Percentiles rank a stretch among this genome's conserved stretches.
These are phyloP conservation scores for Phlegmacium glaucopus DNA, from an alignment of 768 basidiomycete species.

Conservation along the genomic window DNA sequence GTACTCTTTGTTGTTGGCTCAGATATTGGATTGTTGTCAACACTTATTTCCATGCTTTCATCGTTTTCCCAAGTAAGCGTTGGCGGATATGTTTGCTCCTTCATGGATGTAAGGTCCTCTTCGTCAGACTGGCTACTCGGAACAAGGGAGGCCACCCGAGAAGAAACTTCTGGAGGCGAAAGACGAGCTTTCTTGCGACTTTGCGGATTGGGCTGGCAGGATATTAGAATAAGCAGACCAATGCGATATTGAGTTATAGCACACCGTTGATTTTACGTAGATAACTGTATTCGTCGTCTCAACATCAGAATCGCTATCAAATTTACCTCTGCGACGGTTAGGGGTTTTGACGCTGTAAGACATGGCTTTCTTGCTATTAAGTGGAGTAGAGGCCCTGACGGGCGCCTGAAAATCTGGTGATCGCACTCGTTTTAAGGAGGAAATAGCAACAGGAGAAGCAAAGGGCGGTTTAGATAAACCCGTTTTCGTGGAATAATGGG, in stretches of 20 bases:
- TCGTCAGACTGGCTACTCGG: constrained; percentile 71
- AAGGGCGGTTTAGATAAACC: not conserved
- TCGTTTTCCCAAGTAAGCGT: not conserved
- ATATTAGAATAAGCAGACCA: not conserved
- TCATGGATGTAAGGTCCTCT: constrained; percentile 38
- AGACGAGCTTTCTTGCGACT: constrained; percentile 36
- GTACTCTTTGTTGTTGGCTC: too few relatives aligned
- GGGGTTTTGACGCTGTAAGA: too few relatives aligned
- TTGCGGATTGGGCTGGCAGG: constrained; percentile 11
- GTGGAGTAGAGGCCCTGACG: not conserved
- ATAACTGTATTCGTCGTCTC: constrained; percentile 24
- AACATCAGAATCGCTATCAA: constrained; percentile 35
- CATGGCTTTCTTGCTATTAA: not conserved
- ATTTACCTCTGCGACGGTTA: constrained; percentile 31
- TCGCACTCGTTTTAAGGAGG: constrained; percentile 16
- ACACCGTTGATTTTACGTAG: constrained; percentile 25
- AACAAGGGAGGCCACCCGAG: constrained; percentile 27
- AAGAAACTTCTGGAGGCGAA: constrained; percentile 28
- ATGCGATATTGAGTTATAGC: constrained; percentile 1
- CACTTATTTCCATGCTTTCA: not conserved
- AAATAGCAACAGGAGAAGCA: not conserved
- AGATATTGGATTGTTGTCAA: not conserved
- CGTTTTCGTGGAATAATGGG: constrained; percentile 2
- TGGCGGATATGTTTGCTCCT: not conserved
- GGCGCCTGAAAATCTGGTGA: constrained; percentile 8